Percentiles rank a stretch among this genome's conserved stretches.
Evolutionary conservation across 2,329 filamentous ascomycete species (phyloP).

Genomic region (Claviceps monticola): DNA sequence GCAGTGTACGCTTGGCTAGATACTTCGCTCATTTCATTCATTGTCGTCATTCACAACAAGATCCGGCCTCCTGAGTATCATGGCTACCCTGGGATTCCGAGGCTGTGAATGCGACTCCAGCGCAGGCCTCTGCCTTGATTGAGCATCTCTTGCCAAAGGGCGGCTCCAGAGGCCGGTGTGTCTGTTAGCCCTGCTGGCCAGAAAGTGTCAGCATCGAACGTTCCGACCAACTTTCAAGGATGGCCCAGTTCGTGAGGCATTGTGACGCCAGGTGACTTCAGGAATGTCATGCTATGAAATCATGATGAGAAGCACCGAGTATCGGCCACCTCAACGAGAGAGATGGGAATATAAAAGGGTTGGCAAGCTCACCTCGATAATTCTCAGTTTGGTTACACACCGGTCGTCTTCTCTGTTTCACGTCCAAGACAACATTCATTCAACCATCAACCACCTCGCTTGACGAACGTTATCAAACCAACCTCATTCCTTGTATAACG

Average conservation of each 20-base stretch:
- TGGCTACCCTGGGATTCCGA: too few relatives aligned
- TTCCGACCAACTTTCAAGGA: neutral
- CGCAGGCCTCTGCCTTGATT: neutral
- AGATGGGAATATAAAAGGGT: neutral
- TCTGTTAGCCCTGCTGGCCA: neutral
- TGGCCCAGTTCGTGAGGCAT: neutral
- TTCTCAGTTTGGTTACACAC: too few relatives aligned
- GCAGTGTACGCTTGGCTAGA: too few relatives aligned
- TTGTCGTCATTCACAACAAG: too few relatives aligned
- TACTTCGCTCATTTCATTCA: too few relatives aligned
- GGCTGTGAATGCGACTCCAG: too few relatives aligned
- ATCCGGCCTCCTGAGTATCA: too few relatives aligned
- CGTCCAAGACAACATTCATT: neutral
- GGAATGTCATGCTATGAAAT: too few relatives aligned
- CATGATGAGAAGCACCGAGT: too few relatives aligned
- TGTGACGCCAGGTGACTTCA: neutral
- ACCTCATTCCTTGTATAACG: neutral
- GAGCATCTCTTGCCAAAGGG: neutral
- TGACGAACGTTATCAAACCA: neutral
- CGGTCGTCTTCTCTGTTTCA: neutral
- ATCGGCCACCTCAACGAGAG: neutral
- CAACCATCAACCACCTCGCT: neutral
- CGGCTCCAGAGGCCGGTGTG: too few relatives aligned
- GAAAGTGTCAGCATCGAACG: neutral
- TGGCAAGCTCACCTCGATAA: neutral